phyloP scores from a whole-genome alignment of 345 rosid species.

The Theobroma cacao region DNA sequence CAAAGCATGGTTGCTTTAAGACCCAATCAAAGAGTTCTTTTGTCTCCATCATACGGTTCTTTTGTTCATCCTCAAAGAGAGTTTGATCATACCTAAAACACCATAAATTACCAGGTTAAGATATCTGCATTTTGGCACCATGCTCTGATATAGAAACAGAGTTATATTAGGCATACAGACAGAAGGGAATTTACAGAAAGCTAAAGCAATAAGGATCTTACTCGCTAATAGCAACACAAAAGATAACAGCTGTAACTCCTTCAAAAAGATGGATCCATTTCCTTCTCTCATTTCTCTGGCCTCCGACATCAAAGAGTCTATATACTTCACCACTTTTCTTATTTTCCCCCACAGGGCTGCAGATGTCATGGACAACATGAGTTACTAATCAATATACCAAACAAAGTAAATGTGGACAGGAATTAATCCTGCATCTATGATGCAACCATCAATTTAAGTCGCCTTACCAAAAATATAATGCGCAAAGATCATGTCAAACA shows the following conservation, averaged over 20 bases:
- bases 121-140: not conserved
- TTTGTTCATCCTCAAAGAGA: slow-evolving; percentile 86
- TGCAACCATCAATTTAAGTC: not conserved
- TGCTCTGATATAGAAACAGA: not conserved
- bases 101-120: not conserved
- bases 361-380: slow-evolving; percentile 21
- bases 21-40: slow-evolving; percentile 97
- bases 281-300: slow-evolving; percentile 98
- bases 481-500: not conserved
- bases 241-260: slow-evolving; percentile 97
- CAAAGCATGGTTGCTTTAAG: slow-evolving; percentile 95
- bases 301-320: slow-evolving; percentile 97
- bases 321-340: slow-evolving; percentile 99
- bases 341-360: slow-evolving; percentile 94
- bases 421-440: not conserved
- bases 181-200: not conserved
- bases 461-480: not conserved
- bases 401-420: not conserved
- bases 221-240: slow-evolving; percentile 99
- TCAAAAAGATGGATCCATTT: slow-evolving; percentile 99
- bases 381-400: not conserved
- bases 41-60: slow-evolving; percentile 93
- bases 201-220: slow-evolving; percentile 39
- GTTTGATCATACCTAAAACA: slow-evolving; percentile 84
- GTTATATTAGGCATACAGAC: not conserved